Evolutionary conservation across 2,329 filamentous ascomycete genomes (phyloP).

Genomic region (Hypoxylon sp.): DNA sequence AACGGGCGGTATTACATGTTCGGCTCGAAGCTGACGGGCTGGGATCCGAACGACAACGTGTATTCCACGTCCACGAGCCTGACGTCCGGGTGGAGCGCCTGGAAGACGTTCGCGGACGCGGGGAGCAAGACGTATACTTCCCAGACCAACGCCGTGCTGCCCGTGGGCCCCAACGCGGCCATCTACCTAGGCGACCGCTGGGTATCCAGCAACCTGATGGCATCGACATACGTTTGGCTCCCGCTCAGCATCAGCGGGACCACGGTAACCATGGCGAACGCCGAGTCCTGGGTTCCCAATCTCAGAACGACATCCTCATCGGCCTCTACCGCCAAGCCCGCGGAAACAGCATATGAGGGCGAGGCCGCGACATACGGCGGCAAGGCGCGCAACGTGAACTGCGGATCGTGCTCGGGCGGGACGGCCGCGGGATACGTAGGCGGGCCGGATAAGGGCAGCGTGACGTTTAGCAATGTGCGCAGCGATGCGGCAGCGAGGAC

Average conservation of each 20-base stretch:
- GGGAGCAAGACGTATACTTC: constrained; percentile 71
- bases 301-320: constrained; percentile 61
- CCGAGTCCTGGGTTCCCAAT: constrained; percentile 69
- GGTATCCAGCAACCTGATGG: constrained; percentile 71
- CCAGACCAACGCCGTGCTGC: constrained; percentile 73
- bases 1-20: constrained; percentile 76
- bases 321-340: constrained; percentile 60
- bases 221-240: constrained; percentile 76
- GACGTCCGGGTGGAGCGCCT: constrained; percentile 72
- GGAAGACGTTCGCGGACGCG: constrained; percentile 70
- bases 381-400: constrained; percentile 63
- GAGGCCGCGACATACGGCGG: constrained; percentile 63
- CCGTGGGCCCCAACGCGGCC: constrained; percentile 57
- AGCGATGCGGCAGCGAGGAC: constrained; percentile 62
- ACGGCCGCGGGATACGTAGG: constrained; percentile 70
- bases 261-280: constrained; percentile 65
- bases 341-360: constrained; percentile 66
- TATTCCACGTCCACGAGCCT: constrained; percentile 72
- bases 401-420: constrained; percentile 66
- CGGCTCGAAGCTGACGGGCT: constrained; percentile 70
- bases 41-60: constrained; percentile 75
- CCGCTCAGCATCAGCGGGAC: constrained; percentile 69
- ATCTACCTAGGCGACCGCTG: constrained; percentile 80
- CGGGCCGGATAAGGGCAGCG: constrained; percentile 61
- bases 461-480: constrained; percentile 64